phyloP scores from a whole-genome alignment of 2,329 filamentous ascomycete genomes.

The Neopestalotiopsis rosae region DNA sequence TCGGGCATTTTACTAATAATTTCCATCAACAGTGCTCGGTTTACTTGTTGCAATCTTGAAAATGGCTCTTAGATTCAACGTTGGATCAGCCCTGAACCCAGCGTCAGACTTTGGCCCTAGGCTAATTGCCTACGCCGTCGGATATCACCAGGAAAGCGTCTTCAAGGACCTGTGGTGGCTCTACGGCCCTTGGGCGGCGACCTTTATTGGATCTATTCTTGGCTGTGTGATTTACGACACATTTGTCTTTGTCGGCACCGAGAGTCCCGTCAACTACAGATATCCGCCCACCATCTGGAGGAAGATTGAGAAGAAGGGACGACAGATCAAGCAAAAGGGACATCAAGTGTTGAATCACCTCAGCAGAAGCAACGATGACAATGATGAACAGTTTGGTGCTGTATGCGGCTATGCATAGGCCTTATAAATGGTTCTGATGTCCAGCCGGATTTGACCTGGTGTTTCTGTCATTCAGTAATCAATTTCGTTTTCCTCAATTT shows the following conservation, averaged over 20 bases:
- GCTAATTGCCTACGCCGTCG: conserved; percentile 36
- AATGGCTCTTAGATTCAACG: conserved; percentile 42
- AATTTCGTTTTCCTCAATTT: too few species aligned
- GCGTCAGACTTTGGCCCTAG: conserved; percentile 43
- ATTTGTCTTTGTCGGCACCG: conserved; percentile 36
- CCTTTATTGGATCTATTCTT: conserved; percentile 32
- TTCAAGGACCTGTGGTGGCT: conserved; percentile 39
- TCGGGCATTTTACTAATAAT: neutral
- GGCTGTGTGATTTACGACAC: conserved; percentile 38
- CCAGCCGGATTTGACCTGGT: too few species aligned
- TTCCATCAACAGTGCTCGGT: conserved; percentile 32
- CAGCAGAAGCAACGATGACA: neutral
- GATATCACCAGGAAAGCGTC: conserved; percentile 32
- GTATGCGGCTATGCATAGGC: too few species aligned
- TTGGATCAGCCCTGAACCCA: conserved; percentile 42
- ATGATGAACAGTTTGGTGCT: neutral
- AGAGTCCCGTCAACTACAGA: conserved; percentile 34
- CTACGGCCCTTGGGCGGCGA: conserved; percentile 32
- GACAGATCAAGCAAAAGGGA: neutral
- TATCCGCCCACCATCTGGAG: conserved; percentile 4
- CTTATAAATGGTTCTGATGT: too few species aligned
- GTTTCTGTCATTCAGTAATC: too few species aligned
- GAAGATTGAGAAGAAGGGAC: conserved; percentile 3
- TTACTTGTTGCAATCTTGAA: conserved; percentile 41
- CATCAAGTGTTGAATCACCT: neutral